These are phyloP conservation scores for Barnettozyma populi DNA, from an alignment of 805 yeast species.

Conservation along the genomic window DNA sequence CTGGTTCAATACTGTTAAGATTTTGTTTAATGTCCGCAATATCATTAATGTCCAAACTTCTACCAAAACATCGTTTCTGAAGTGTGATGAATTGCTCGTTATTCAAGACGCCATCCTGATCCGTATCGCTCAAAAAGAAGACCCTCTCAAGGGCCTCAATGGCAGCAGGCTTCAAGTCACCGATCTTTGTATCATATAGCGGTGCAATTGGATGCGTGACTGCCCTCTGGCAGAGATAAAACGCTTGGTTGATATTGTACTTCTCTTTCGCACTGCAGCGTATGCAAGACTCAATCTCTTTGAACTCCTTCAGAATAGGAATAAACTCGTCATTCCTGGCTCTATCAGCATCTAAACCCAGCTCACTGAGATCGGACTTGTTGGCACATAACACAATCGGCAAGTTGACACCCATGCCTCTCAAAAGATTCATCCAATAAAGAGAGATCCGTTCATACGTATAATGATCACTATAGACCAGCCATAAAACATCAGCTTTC, in stretches of 20 bases:
- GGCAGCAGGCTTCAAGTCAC: slow-evolving; percentile 72
- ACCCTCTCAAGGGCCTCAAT: slow-evolving; percentile 71
- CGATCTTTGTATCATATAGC: slow-evolving; percentile 85
- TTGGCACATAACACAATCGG: slow-evolving; percentile 92
- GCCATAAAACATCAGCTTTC: slow-evolving; percentile 85
- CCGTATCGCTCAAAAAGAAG: slow-evolving; percentile 80
- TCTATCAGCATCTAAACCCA: slow-evolving; percentile 38
- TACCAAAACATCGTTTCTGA: slow-evolving; percentile 72
- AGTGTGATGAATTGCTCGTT: slow-evolving; percentile 64
- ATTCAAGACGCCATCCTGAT: slow-evolving; percentile 80
- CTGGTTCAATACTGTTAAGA: slow-evolving; percentile 25
- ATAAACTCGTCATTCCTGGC: slow-evolving; percentile 71
- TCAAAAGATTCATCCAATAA: slow-evolving; percentile 90
- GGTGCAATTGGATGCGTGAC: slow-evolving; percentile 93
- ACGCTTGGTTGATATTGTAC: slow-evolving; percentile 83
- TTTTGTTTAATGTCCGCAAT: slow-evolving; percentile 38
- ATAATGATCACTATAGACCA: slow-evolving; percentile 91
- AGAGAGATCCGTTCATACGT: slow-evolving; percentile 88
- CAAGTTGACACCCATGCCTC: slow-evolving; percentile 88
- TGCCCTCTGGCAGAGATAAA: slow-evolving; percentile 89
- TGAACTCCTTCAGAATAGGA: slow-evolving; percentile 82
- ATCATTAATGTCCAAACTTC: slow-evolving; percentile 47
- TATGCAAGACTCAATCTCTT: slow-evolving; percentile 90
- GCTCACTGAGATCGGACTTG: slow-evolving; percentile 49
- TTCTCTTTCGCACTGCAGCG: slow-evolving; percentile 82